Evolutionary conservation across 2,329 filamentous ascomycete genomes (phyloP).

Genomic region (Penicillium hordei): DNA sequence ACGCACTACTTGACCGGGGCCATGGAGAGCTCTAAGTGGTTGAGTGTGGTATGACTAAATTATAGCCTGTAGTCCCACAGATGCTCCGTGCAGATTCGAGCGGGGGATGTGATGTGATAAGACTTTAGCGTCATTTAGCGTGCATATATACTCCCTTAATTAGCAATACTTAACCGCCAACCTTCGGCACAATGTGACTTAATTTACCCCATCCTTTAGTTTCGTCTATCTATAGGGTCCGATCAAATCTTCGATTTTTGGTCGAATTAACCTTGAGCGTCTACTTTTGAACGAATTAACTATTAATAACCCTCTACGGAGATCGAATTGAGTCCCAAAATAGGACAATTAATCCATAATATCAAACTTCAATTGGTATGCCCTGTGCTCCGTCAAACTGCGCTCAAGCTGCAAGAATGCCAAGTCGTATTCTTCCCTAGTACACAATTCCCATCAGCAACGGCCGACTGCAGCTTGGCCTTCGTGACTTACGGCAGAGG

Average conservation of each 20-base stretch:
- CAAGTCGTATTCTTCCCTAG: not conserved
- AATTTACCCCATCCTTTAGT: not conserved
- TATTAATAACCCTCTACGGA: not conserved
- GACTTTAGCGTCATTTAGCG: not conserved
- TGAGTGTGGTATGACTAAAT: not conserved
- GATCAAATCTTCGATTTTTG: not conserved
- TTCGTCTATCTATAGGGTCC: not conserved
- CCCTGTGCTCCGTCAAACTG: not conserved
- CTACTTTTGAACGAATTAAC: not conserved
- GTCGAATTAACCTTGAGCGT: not conserved
- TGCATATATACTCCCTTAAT: not conserved
- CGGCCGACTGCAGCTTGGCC: not conserved
- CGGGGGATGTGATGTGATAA: not conserved
- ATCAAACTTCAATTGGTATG: not conserved
- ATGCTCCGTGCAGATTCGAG: too few relatives aligned
- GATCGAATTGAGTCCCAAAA: not conserved
- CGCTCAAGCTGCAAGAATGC: not conserved
- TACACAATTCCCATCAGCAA: not conserved
- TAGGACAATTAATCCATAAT: not conserved
- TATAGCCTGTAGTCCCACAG: too few relatives aligned
- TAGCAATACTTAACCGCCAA: not conserved
- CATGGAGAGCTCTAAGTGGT: too few relatives aligned
- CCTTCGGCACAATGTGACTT: not conserved
- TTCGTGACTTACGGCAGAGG: not conserved
- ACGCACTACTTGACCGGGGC: not conserved